Evolutionary conservation across 495 filamentous ascomycete genomes (phyloP), one percentile per base, ranked within the genome.

Genomic region (Neurospora pannonica): DNA sequence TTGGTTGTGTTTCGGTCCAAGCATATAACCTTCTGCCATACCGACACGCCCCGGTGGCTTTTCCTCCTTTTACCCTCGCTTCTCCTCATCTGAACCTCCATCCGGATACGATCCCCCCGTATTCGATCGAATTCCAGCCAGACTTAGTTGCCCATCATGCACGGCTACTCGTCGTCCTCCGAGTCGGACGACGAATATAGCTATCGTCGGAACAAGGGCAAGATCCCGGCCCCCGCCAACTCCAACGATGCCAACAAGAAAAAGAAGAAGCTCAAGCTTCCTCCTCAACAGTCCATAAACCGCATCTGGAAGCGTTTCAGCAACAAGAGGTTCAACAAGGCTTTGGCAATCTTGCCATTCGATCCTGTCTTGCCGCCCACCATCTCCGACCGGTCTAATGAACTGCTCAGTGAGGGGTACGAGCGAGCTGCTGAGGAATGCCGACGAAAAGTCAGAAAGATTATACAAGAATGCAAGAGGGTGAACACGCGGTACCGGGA

Each of bases 401-500:
- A 87, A 77, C 79, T 86, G 74, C 76, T 87, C 15, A 77, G 60
- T 24, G 87, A 88, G 60, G 91, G 90, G 2, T 97, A 95, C 74
- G 89, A 95, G 76, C 89, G 94, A 76, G 94, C 94, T 0, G 87
- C 84, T 15, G 86, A 86, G 11, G 90, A 90, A 77, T 98, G 95
- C 81, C 84, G 86, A 60, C 85, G 86, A 38, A 94, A 94, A 72
- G 95, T 98, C n/a, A 88, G 89, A 28, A 93, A 93, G 79, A 97
- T 97, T 75, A 90, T 92, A 9, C 90, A 89, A 76, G 94, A 97
- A 82, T 98, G 95, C 81, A 84, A 88, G 75, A 86, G 93, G 21
- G 87, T 97, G 37, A 98, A 98, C 77, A 92, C 92, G 80, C 95
- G 95, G 77, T 98, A 97, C 77, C 89, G 92, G 17, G 95, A 98